Base-by-base conservation (phyloP, 192 early-diverging fungal genomes). In the Entomortierella beljakovae region DNA sequence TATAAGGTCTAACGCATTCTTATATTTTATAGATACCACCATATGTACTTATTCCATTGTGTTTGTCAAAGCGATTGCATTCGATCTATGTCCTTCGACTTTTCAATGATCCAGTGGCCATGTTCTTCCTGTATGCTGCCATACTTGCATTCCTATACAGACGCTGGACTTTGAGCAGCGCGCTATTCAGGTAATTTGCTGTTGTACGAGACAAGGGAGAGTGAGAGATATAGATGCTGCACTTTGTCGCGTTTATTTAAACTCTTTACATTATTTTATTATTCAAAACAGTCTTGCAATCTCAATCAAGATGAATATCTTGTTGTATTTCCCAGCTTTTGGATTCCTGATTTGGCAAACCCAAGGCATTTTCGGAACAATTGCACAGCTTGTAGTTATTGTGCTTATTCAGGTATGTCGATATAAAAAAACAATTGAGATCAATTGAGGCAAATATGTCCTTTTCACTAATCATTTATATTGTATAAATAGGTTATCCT, bases 241-340 rank as follows among this genome's bases (percentile, higher is more conserved):
- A 20, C 34, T 11, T 20, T 22, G 2, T 20, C 25, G 2, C 20
- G 2, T 55, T 33, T 35, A 28, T 43, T 29, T 15, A 3, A 29
- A 28, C 6, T 76, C 33, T 62, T 34, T 48, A 43, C 34, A 22
- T 59, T n/a, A n/a, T 9, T 40, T 40, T 9, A 6, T 40, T 40
- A 6, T 40, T 40, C 13, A 13, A 70, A 13, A 61, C 70, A 97
- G 96, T 68, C 46, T 93, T 1, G 94, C 91, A 1, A 68, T 98
- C 3, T 94, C 96, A 0, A 81, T 99, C 46, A 99, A 99, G 68
- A 99, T 99, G 97, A 98, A 96, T 70, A 90, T 95, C 16, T 83
- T 97, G 25, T 83, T 99, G 10, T 94, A 94, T 80, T 93, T 95
- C 37, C 97, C 97, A 0, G 96, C 91, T 0, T 92, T 92, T 58